phyloP scores from a whole-genome alignment of 768 basidiomycete species.

The Rhodotorula graminis region DNA sequence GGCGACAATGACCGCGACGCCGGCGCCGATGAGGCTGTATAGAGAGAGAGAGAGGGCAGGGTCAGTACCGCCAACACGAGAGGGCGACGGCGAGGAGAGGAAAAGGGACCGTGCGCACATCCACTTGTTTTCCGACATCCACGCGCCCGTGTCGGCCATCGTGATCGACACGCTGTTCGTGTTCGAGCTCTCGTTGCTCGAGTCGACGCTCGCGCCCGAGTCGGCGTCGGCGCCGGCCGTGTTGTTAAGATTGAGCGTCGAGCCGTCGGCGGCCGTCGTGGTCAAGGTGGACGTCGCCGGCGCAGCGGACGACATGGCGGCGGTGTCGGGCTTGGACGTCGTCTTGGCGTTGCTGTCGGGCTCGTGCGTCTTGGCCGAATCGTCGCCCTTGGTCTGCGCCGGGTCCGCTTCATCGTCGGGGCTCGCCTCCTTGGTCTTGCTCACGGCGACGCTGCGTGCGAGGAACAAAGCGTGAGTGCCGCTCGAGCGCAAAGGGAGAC shows the following conservation, averaged over 20 bases:
- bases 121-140: slow-evolving; percentile 23
- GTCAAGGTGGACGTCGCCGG: background rate
- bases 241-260: slow-evolving; percentile 17
- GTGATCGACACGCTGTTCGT: slow-evolving; percentile 13
- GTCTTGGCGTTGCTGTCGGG: background rate
- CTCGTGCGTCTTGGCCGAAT: background rate
- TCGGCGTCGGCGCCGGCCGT: slow-evolving; percentile 15
- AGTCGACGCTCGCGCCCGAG: slow-evolving; percentile 7
- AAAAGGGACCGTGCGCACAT: background rate
- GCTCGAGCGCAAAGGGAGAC: too few species aligned
- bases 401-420: background rate
- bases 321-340: background rate
- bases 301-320: background rate
- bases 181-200: slow-evolving; percentile 6
- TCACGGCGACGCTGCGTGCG: background rate
- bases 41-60: too few species aligned
- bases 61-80: background rate
- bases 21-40: slow-evolving; percentile 2
- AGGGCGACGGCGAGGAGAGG: too few species aligned
- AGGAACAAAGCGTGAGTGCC: background rate
- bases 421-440: background rate
- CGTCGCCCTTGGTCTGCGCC: background rate
- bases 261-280: background rate
- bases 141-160: background rate
- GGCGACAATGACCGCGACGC: background rate